These are phyloP conservation scores for Choiromyces venosus DNA, from an alignment of 495 filamentous ascomycete genomes.

Conservation along the genomic window DNA sequence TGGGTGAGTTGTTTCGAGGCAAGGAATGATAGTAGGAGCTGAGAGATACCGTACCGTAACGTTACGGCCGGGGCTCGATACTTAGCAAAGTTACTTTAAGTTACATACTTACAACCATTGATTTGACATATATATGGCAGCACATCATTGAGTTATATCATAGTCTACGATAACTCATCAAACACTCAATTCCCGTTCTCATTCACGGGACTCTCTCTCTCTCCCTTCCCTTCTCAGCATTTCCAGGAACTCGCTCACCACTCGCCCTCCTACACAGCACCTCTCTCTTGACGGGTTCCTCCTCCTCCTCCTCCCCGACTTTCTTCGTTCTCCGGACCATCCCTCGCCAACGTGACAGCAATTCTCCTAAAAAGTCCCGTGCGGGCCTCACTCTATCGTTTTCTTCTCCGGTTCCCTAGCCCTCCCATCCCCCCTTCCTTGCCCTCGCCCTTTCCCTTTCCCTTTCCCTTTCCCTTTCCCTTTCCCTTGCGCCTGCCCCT, in stretches of 20 bases:
- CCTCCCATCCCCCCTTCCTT: not conserved
- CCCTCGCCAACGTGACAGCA: not conserved
- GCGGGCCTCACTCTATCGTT: no score
- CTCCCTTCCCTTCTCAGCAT: no score
- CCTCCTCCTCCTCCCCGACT: not conserved
- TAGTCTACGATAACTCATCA: no score
- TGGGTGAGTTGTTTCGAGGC: no score
- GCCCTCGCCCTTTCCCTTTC: not conserved
- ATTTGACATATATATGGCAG: no score
- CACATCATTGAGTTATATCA: no score
- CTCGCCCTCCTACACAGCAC: not conserved
- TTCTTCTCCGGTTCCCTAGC: not conserved
- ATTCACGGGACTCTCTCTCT: not conserved
- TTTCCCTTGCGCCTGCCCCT: not conserved
- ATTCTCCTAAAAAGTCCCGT: not conserved
- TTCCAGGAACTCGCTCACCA: no score
- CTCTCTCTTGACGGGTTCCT: not conserved
- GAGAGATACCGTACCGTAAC: no score
- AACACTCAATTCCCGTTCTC: not conserved
- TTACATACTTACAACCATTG: no score
- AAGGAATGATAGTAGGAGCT: no score
- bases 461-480: not conserved
- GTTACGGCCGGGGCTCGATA: no score
- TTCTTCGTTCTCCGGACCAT: not conserved
- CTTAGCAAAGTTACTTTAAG: no score